These are phyloP conservation scores for Cercospora zeae-maydis DNA, from an alignment of 2,329 filamentous ascomycete genomes.

Conservation along the genomic window DNA sequence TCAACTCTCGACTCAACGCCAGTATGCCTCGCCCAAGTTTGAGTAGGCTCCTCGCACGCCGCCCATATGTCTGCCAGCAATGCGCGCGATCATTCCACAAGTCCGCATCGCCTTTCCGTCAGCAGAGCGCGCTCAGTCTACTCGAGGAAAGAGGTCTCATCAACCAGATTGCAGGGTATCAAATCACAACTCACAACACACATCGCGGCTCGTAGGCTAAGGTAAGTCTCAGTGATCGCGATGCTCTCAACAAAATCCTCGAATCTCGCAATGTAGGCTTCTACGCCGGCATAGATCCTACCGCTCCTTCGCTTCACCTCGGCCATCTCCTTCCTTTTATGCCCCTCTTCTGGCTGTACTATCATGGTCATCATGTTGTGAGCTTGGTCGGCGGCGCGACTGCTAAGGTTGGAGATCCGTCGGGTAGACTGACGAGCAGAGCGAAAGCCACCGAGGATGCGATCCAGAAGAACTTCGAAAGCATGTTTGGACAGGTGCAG, in stretches of 20 bases:
- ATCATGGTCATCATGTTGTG: slow-evolving; percentile 66
- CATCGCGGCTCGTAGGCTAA: slow-evolving; percentile 16
- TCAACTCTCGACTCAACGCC: neutral
- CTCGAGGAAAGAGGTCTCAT: slow-evolving; percentile 70
- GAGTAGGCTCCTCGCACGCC: neutral
- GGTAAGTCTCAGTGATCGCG: slow-evolving; percentile 39
- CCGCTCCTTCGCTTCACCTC: slow-evolving; percentile 72
- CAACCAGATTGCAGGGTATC: slow-evolving; percentile 69
- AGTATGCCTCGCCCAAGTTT: slow-evolving; percentile 8
- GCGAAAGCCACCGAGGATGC: slow-evolving; percentile 51
- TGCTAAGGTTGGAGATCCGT: slow-evolving; percentile 74
- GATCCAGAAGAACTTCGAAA: slow-evolving; percentile 61
- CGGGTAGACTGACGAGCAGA: slow-evolving; percentile 62
- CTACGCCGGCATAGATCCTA: slow-evolving; percentile 81
- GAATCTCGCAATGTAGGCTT: slow-evolving; percentile 63
- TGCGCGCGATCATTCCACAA: slow-evolving; percentile 3
- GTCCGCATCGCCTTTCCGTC: neutral
- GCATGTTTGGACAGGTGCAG: slow-evolving; percentile 66
- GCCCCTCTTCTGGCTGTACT: slow-evolving; percentile 79
- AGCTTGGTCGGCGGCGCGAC: slow-evolving; percentile 64
- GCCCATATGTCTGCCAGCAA: slow-evolving; percentile 7
- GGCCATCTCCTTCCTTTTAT: slow-evolving; percentile 79
- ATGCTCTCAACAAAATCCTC: slow-evolving; percentile 62
- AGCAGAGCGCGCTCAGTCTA: slow-evolving; percentile 49
- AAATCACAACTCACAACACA: neutral